Percentiles rank a stretch among this genome's conserved stretches.
Conservation (phyloP, 108 stramenopile genomes). For the Parietichytrium sp. region DNA sequence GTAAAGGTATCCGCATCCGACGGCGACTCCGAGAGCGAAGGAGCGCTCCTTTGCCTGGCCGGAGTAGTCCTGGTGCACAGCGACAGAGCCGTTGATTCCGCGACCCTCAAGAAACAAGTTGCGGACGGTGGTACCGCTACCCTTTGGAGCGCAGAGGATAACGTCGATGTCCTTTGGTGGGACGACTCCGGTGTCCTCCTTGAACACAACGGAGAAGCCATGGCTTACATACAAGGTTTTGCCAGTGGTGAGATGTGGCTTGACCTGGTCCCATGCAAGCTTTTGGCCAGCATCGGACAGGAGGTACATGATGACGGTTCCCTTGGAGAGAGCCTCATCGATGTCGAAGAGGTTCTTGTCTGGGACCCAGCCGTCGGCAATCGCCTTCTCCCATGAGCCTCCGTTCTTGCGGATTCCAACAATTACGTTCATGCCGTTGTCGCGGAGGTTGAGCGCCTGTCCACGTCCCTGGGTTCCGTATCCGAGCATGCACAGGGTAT, state of each 20-base stretch:
- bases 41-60: constrained; percentile 36
- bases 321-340: constrained; percentile 37
- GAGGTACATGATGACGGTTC: constrained; percentile 39
- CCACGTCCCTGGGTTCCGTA: constrained; percentile 32
- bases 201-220: constrained; percentile 37
- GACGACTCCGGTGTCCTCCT: constrained; percentile 31
- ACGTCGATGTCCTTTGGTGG: constrained; percentile 26
- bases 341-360: constrained; percentile 39
- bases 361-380: constrained; percentile 22
- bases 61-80: constrained; percentile 7
- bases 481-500: constrained; percentile 26
- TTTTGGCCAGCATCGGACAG: constrained; percentile 34
- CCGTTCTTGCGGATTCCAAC: constrained; percentile 36
- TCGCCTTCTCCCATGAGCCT: constrained; percentile 35
- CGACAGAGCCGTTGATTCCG: constrained; percentile 40
- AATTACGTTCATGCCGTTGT: constrained; percentile 24
- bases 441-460: constrained; percentile 14
- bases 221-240: constrained; percentile 32
- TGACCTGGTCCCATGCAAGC: constrained; percentile 40
- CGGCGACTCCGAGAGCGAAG: constrained; percentile 21
- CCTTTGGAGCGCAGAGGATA: constrained; percentile 35
- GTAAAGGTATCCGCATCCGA: constrained; percentile 37
- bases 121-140: constrained; percentile 35
- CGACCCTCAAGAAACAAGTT: constrained; percentile 41
- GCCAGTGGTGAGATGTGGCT: constrained; percentile 39